Evolutionary conservation across 2,329 filamentous ascomycete genomes (phyloP).

Genomic region (Trichophyton verrucosum): DNA sequence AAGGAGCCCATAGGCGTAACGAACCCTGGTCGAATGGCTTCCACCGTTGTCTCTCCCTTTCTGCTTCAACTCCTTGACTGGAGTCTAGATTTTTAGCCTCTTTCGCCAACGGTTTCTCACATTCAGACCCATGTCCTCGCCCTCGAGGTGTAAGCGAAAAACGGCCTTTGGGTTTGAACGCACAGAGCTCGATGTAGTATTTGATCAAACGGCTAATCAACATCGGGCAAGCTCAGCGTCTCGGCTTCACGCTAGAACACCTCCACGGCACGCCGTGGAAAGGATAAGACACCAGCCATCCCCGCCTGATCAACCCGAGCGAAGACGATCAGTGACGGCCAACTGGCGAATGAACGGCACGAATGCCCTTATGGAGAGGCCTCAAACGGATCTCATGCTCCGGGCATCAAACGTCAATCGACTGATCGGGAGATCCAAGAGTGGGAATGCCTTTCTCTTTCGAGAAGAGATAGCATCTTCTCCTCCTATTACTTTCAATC

Average conservation of each 20-base stretch:
- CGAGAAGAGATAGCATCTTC: background rate
- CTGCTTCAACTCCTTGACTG: background rate
- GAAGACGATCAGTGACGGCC: background rate
- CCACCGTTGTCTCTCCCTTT: background rate
- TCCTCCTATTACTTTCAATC: background rate
- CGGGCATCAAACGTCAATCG: background rate
- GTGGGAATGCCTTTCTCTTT: background rate
- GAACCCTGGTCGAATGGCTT: background rate
- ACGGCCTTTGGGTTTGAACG: background rate
- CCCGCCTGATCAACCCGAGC: background rate
- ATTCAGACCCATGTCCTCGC: background rate
- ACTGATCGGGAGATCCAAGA: background rate
- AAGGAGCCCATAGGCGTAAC: background rate
- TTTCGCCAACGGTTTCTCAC: constrained; percentile 1
- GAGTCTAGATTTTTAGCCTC: background rate
- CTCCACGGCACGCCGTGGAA: background rate
- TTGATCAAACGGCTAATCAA: constrained; percentile 3
- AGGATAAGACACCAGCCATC: background rate
- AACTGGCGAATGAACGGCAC: background rate
- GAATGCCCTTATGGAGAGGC: background rate
- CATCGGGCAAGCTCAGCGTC: constrained; percentile 1
- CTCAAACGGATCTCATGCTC: background rate
- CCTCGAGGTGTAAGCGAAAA: background rate
- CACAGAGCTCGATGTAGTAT: constrained; percentile 1
- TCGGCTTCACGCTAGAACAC: constrained; percentile 2